phyloP scores from a whole-genome alignment of 1,284 basidiomycete species.

The Ceratobasidium sp. region DNA sequence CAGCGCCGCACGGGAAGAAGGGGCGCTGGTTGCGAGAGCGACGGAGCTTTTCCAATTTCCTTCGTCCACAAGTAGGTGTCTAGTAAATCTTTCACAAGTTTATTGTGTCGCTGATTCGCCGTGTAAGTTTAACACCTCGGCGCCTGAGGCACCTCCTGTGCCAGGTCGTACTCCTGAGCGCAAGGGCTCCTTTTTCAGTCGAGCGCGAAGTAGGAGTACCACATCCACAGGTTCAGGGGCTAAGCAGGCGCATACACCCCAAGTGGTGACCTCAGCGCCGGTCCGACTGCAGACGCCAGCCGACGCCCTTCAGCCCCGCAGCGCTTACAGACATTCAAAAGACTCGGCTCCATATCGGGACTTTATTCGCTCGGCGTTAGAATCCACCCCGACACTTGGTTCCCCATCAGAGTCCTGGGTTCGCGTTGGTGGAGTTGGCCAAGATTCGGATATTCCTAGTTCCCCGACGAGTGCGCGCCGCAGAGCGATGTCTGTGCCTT shows the following conservation, averaged over 20 bases:
- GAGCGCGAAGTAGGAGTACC: constrained; percentile 27
- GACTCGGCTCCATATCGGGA: neutral
- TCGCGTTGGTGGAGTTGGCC: constrained; percentile 1
- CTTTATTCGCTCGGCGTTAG: neutral
- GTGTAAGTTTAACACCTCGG: constrained; percentile 1
- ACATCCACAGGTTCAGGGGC: neutral
- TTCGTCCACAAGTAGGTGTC: constrained; percentile 29
- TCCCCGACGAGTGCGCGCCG: constrained; percentile 12
- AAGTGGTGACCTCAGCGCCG: neutral
- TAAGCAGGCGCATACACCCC: constrained; percentile 37
- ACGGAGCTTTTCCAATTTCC: constrained; percentile 27
- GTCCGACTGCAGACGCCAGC: neutral
- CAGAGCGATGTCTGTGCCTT: constrained; percentile 32
- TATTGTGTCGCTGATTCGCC: neutral
- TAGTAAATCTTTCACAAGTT: neutral
- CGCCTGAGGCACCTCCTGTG: constrained; percentile 1
- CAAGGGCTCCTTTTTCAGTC: constrained; percentile 35
- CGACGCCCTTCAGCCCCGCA: neutral
- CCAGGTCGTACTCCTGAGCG: constrained; percentile 22
- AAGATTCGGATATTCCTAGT: neutral
- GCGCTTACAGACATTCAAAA: neutral
- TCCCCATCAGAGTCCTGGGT: constrained; percentile 34
- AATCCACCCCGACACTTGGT: neutral
- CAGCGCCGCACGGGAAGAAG: constrained; percentile 21
- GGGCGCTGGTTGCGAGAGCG: constrained; percentile 37